Evolutionary conservation across 257 asterid genomes (phyloP).

Genomic region (Fraxinus quadrangulata): DNA sequence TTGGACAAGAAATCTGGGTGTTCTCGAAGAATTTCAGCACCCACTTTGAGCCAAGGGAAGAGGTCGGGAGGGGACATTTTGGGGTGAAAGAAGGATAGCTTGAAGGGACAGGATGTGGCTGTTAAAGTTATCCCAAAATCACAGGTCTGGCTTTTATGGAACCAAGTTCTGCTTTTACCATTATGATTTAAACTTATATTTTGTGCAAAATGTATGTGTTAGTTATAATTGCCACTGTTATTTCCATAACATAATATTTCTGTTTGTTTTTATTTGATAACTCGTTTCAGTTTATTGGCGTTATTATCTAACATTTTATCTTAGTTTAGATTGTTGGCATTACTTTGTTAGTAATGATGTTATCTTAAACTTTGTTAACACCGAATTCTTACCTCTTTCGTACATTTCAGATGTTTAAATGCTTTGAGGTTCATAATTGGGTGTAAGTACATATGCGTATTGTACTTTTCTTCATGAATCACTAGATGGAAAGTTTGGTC

Average conservation of each 20-base stretch:
- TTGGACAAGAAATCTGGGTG: no score
- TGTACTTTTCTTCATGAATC: neutral
- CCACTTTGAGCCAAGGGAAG: no score
- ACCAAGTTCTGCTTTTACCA: neutral
- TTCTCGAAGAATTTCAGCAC: no score
- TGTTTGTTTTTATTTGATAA: neutral
- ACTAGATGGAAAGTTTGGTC: conserved; percentile 1
- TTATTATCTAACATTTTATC: neutral
- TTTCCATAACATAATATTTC: neutral
- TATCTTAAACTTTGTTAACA: neutral
- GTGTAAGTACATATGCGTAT: neutral
- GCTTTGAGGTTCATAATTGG: neutral
- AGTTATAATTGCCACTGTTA: neutral
- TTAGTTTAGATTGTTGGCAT: neutral
- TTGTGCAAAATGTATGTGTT: neutral
- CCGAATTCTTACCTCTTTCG: neutral
- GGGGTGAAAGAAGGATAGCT: no score
- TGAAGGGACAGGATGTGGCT: no score
- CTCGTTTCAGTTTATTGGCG: neutral
- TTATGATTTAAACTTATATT: neutral
- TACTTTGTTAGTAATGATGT: neutral
- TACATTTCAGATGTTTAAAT: neutral
- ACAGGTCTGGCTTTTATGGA: conserved; percentile 33
- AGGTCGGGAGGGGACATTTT: no score
- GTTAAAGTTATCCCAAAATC: conserved; percentile 53